phyloP scores from a whole-genome alignment of 23 red algal genomes.

The Cyanidium caldarium region DNA sequence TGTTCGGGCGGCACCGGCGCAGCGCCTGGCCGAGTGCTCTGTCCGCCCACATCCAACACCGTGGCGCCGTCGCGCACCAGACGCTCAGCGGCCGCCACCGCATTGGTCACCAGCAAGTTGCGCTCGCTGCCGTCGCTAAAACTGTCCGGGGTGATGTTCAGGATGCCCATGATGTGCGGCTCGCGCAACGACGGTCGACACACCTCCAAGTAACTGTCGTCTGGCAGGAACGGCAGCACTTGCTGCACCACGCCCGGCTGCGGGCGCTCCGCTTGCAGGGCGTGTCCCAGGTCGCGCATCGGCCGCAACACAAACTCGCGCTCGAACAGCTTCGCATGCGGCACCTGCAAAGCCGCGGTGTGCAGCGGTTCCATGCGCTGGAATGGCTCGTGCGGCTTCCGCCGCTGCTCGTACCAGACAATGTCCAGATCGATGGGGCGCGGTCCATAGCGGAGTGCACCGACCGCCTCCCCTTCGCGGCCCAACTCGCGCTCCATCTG shows the following conservation, averaged over 20 bases:
- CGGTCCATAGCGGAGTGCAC: slow-evolving; percentile 31
- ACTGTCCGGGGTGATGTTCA: slow-evolving; percentile 88
- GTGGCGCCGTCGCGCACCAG: slow-evolving; percentile 28
- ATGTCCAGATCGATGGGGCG: slow-evolving; percentile 82
- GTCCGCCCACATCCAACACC: slow-evolving; percentile 46
- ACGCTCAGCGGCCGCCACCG: slow-evolving; percentile 24
- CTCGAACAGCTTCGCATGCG: slow-evolving; percentile 64
- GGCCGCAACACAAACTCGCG: slow-evolving; percentile 76
- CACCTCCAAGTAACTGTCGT: slow-evolving; percentile 16
- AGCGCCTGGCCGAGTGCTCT: slow-evolving; percentile 74
- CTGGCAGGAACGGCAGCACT: slow-evolving; percentile 4
- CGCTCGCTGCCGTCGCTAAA: slow-evolving; percentile 72
- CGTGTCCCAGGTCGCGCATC: slow-evolving; percentile 21
- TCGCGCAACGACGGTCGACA: slow-evolving; percentile 11
- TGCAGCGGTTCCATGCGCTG: background rate
- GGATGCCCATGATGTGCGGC: slow-evolving; percentile 44
- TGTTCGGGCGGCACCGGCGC: slow-evolving; percentile 8
- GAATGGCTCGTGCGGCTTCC: background rate
- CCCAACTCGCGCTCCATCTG: slow-evolving; percentile 54
- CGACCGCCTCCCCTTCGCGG: background rate
- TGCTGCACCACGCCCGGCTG: background rate
- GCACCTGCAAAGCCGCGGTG: slow-evolving; percentile 16
- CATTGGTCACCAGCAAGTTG: slow-evolving; percentile 15
- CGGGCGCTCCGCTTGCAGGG: slow-evolving; percentile 1
- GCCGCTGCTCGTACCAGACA: slow-evolving; percentile 26